phyloP scores from a whole-genome alignment of 1,284 basidiomycete species.

The Malassezia furfur region DNA sequence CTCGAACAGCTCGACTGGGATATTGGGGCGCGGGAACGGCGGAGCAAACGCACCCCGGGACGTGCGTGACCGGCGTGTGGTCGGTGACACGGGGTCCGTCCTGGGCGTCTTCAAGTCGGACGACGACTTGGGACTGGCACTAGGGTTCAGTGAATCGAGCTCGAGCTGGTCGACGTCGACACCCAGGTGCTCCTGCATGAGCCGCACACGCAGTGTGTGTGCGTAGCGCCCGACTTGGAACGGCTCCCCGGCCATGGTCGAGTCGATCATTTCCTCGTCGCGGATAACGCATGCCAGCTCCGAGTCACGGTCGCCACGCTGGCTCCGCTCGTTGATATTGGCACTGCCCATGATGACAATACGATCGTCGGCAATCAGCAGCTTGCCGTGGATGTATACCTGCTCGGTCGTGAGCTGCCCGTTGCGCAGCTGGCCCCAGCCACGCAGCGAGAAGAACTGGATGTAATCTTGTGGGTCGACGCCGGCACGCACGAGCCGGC shows the following conservation, averaged over 20 bases:
- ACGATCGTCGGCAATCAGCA: conserved; percentile 90
- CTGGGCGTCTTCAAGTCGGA: neutral
- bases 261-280: conserved; percentile 87
- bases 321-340: conserved; percentile 95
- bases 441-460: conserved; percentile 77
- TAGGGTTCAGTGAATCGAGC: neutral
- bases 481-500: conserved; percentile 70
- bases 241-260: conserved; percentile 84
- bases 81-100: neutral
- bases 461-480: conserved; percentile 85
- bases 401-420: conserved; percentile 82
- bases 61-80: neutral
- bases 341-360: conserved; percentile 97
- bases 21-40: neutral
- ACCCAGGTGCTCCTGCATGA: conserved; percentile 95
- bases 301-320: conserved; percentile 89
- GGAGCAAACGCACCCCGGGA: neutral
- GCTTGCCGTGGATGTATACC: conserved; percentile 50
- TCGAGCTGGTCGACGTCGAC: conserved; percentile 84
- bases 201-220: conserved; percentile 78
- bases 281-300: conserved; percentile 84
- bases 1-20: neutral
- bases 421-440: conserved; percentile 82
- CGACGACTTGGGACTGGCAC: neutral
- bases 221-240: conserved; percentile 95